Evolutionary conservation across 257 asterid species (phyloP), one percentile per base, ranked within the genome.

Genomic region (Prunella vulgaris): DNA sequence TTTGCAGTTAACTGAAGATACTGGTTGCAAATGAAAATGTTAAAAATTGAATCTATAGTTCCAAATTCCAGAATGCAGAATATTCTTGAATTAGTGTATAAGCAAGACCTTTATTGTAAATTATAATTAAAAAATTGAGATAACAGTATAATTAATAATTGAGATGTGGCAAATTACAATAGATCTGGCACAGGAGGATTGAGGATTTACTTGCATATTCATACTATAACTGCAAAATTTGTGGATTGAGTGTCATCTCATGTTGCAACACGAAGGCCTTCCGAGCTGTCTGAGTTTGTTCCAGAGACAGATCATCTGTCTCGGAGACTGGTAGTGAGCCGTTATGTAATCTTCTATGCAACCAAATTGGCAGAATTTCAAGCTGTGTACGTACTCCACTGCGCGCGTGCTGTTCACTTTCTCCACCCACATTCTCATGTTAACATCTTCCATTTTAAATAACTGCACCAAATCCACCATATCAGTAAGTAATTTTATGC

Each of bases 341-440:
- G 95, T 86, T 51, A 75, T 80, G 74, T 90, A 92, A 64, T 85
- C 96, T 59, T 90, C 96, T 37, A 88, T 68, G 80, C 98, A 92
- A 10, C 98, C 98, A 13, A 84, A 90, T 68, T 92, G 98, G 79
- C 97, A 92, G 80, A 87, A 92, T 65, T 85, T 89, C 80, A 86
- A 84, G 91, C 94, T 92, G 73, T 92, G 97, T 13, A 85, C 83
- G 56, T 90, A 92, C 74, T 87, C 86, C n/a, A 92, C 97, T 1
- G 82, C 77, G 54, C 60, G 81, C 27, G 95, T 21, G 68, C 78
- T 78, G 33, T 92, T 90, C 56, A 85, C 84, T 56, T 88, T 83
- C 82, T 84, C 91, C 21, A 92, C 96, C 98, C 98, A 92, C 90
- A 88, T 85, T 57, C 98, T 97, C 93, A 92, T 84, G 77, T 97